Conservation (phyloP, 202 grass and related monocot species). For the Panicum virgatum region DNA sequence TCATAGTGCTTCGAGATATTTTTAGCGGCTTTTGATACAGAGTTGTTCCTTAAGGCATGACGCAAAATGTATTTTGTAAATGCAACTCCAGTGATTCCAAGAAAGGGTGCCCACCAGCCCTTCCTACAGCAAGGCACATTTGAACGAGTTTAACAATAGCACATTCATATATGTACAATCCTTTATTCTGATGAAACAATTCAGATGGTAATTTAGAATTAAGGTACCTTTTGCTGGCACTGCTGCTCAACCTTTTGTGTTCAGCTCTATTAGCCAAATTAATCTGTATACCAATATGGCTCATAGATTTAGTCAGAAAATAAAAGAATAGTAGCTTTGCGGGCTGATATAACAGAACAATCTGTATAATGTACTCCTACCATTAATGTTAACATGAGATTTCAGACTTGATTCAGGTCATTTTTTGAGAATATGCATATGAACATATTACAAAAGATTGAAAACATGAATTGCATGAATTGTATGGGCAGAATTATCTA, state of each 20-base stretch:
- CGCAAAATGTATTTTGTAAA: conserved; percentile 53
- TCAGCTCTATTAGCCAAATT: neutral
- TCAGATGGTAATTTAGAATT: neutral
- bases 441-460: neutral
- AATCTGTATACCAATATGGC: neutral
- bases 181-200: neutral
- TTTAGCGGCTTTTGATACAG: conserved; percentile 46
- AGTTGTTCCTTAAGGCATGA: conserved; percentile 50
- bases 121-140: neutral
- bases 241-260: neutral
- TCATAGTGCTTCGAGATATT: conserved; percentile 28
- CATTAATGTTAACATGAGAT: neutral
- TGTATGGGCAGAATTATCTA: neutral
- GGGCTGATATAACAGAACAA: neutral
- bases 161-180: neutral
- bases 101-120: conserved; percentile 49
- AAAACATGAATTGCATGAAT: too few species aligned
- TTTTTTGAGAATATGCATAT: neutral
- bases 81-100: conserved; percentile 43
- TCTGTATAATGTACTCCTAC: neutral
- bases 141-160: neutral
- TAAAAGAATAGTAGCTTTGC: neutral
- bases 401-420: neutral
- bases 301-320: neutral
- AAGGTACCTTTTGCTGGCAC: neutral